Conservation (phyloP, 306 rosid species). For the Cucumis cinereus region DNA sequence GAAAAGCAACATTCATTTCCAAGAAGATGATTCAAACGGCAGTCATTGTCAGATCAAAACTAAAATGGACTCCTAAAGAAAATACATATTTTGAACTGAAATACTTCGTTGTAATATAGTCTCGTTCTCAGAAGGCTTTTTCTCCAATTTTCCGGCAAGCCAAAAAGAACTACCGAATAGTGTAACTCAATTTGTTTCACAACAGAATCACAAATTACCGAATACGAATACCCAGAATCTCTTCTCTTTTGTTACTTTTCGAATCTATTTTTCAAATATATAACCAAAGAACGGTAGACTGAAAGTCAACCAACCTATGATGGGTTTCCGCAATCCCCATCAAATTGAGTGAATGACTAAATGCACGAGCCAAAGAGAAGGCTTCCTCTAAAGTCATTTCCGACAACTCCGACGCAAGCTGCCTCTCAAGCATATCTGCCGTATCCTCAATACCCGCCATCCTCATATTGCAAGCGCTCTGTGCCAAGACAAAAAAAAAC, state of each 20-base stretch:
- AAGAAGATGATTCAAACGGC: not conserved
- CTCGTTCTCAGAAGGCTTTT: not conserved
- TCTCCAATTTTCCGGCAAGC: not conserved
- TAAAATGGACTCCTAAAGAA: not conserved
- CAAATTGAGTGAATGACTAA: conserved; percentile 78
- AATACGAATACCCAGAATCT: not conserved
- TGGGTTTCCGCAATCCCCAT: conserved; percentile 94
- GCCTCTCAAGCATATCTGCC: conserved; percentile 81
- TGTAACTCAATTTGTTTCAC: not conserved
- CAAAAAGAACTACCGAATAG: not conserved
- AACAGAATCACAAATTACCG: not conserved
- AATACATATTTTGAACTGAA: not conserved
- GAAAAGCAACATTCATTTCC: conserved; percentile 5
- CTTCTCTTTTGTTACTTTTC: not conserved
- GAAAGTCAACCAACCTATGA: conserved; percentile 40
- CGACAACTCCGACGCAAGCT: conserved; percentile 69
- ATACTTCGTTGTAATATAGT: not conserved
- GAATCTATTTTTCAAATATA: not conserved
- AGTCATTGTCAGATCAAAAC: not conserved
- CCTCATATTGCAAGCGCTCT: conserved; percentile 88
- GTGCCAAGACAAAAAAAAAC: not conserved
- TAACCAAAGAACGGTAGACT: not conserved
- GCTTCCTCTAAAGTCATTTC: conserved; percentile 83
- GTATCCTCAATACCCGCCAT: conserved; percentile 65
- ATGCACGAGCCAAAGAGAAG: conserved; percentile 72